Conservation (phyloP, 2,329 filamentous ascomycete genomes). For the Verticillium tricorpus region DNA sequence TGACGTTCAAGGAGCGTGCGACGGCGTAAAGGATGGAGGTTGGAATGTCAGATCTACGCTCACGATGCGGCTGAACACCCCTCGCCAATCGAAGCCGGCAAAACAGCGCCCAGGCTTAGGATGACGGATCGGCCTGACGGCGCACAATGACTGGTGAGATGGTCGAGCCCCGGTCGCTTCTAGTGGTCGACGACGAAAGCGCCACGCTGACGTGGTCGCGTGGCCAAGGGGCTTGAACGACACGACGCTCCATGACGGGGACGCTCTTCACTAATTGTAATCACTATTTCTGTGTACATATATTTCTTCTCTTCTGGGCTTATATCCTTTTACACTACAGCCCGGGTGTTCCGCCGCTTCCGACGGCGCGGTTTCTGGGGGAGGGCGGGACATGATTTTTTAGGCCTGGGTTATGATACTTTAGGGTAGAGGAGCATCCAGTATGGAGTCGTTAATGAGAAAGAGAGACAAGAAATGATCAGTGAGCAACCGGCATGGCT, state of each 20-base stretch:
- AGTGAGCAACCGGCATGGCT: background rate
- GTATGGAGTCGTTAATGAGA: background rate
- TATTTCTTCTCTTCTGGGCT: conserved; percentile 4
- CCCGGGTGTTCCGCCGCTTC: background rate
- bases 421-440: background rate
- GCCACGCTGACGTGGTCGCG: background rate
- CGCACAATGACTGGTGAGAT: background rate
- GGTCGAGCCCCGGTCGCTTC: background rate
- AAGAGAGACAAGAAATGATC: background rate
- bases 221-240: background rate
- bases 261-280: conserved; percentile 5
- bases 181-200: background rate
- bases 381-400: background rate
- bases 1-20: conserved; percentile 60
- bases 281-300: conserved; percentile 8
- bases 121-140: background rate
- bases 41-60: background rate
- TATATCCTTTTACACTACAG: background rate
- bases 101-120: background rate
- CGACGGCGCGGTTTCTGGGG: background rate
- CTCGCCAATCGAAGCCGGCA: background rate
- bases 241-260: background rate
- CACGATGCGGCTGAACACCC: background rate
- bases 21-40: background rate
- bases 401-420: background rate